Base-by-base conservation (phyloP, 1,284 basidiomycete species). In the Marasmius sp. region DNA sequence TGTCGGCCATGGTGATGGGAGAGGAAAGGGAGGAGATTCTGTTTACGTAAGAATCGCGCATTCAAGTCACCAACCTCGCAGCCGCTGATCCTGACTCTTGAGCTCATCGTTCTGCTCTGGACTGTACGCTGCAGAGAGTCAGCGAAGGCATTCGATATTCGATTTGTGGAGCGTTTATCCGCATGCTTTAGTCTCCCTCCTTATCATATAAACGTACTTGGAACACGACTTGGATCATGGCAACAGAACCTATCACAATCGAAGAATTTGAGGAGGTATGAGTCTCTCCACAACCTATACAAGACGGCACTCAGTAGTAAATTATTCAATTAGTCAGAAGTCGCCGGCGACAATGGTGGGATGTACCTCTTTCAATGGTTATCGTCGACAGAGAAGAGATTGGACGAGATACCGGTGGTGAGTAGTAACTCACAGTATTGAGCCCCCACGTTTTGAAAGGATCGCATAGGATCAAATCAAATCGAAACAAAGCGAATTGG, bases 301-400 rank as follows among this genome's bases (percentile, higher is more conserved):
- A 1, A 33, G 1, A 22, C 48, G 33, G 22, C 22, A 9, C 47
- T 27, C 54, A 10, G 49, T 10, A 34, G 18, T 16, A 51, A 47
- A 11, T 38, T 16, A 18, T 22, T 6, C 27, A 49, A 12, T 58
- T 63, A 93, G 91, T 79, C 84, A n/a, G 86, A 88, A 68, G 75
- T 93, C 48, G 74, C 83, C 5, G 86, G 84, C 52, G 93, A 94
- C 61, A 89, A 89, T 74, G 90, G 86, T 16, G 91, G 93, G 65
- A 82, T 94, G 57, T 92, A 92, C 69, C 73, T 94, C 16, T 89
- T 94, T 66, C 89, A 93, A 72, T 95, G 92, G 91, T 81, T 95
- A 6, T 83, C 87, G 7, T 79, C 81, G 27, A 83, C 86, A 1
- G 89, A 94, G 74, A 83, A 82, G 70, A 79, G 79, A 22, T 72